Base-by-base conservation (phyloP, 176 grass and related monocot genomes). In the Ampelocalamus luodianensis region DNA sequence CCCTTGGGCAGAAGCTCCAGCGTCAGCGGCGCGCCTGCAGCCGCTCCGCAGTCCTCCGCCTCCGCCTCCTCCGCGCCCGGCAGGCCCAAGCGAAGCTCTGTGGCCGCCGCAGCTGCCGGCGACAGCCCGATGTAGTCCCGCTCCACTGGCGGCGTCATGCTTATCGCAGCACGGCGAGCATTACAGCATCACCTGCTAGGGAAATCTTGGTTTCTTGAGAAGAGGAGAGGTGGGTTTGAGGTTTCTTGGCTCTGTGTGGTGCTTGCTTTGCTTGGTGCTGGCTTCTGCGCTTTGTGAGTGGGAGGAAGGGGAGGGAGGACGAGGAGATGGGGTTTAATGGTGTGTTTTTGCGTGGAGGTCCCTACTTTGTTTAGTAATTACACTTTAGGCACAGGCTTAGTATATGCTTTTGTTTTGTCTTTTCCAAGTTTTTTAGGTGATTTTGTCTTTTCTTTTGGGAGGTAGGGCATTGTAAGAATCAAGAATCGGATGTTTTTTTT, bases 101-200 rank as follows among this genome's bases (percentile, higher is more conserved):
- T 95, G 44, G 94, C 84, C 23, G 80, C 90, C 55, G 78, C 83
- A 68, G 77, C 89, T 34, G 89, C 83, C 34, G 89, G 81, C 37
- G 82, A 87, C 55, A 75, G 82, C 73, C 93, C 88, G 64, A 93
- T 95, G 91, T 96, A 96, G 80, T 95, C 80, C 76, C 89, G 88
- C 77, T 96, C 91, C 88, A 89, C 77, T 73, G 88, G 79, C 56
- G 80, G 86, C 32, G 80, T 54, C 93, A 95, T 95, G 53, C 26
- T 48, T 75, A 90, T n/a, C 38, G 22, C 58, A 55, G 44, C 58
- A 43, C 55, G 43, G 59, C 44, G 23, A 55, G 81, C 74, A 86
- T 90, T 79, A 82, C 78, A 32, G 72, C 64, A 68, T 54, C 87
- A 38, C 17, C 1, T 16, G 76, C 13, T 24, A 20, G 11, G 45